Evolutionary conservation across 305 asterid genomes (phyloP).

Genomic region (Caryopteris hybrid): DNA sequence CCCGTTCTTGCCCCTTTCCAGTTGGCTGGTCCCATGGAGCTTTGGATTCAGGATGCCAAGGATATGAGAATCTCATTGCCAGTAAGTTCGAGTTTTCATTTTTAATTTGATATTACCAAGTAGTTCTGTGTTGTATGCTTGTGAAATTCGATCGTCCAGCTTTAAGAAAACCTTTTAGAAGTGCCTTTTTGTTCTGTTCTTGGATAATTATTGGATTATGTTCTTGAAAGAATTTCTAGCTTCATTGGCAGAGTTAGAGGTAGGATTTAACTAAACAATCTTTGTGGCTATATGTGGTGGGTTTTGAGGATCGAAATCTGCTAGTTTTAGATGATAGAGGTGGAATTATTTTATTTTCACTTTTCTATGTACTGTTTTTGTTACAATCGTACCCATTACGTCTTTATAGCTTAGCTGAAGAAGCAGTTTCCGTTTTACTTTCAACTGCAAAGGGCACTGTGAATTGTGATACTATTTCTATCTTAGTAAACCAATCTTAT

Average conservation of each 20-base stretch:
- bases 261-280: neutral
- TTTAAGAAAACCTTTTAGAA: neutral
- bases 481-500: neutral
- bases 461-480: neutral
- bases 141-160: neutral
- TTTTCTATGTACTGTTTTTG: too few species aligned
- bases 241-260: neutral
- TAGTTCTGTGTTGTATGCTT: neutral
- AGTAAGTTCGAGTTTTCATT: slow-evolving; percentile 40
- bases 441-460: neutral
- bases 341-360: too few species aligned
- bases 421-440: neutral
- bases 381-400: too few species aligned
- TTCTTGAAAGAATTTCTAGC: neutral
- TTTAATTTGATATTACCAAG: neutral
- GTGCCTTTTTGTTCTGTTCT: neutral
- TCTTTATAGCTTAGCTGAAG: too few species aligned
- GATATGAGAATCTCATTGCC: slow-evolving; percentile 87
- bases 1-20: slow-evolving; percentile 87
- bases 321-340: too few species aligned
- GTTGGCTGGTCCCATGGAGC: slow-evolving; percentile 94
- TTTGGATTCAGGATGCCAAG: slow-evolving; percentile 95
- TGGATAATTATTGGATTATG: neutral
- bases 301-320: too few species aligned
- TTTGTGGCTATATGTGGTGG: too few species aligned